Conservation (phyloP, 1,284 basidiomycete species). For the Chondrostereum purpureum region DNA sequence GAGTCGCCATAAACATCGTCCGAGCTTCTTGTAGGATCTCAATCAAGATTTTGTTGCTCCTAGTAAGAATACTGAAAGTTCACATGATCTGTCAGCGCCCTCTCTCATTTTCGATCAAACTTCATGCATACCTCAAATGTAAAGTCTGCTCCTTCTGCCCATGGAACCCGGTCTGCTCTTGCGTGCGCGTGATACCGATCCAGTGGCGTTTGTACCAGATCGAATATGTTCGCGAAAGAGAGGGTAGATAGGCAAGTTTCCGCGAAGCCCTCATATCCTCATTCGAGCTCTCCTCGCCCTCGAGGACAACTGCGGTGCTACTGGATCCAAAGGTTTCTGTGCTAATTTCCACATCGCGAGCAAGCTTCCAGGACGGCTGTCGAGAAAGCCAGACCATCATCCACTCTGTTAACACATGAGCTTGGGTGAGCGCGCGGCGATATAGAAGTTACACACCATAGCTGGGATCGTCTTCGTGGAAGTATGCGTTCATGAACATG, state of each 20-base stretch:
- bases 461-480: slow-evolving; percentile 51
- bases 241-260: slow-evolving; percentile 43
- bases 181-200: slow-evolving; percentile 35
- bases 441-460: slow-evolving; percentile 38
- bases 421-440: background rate
- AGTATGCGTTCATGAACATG: slow-evolving; percentile 58
- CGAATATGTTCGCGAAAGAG: slow-evolving; percentile 33
- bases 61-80: slow-evolving; percentile 51
- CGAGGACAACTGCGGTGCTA: slow-evolving; percentile 27
- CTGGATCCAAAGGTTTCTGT: slow-evolving; percentile 33
- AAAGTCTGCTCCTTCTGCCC: slow-evolving; percentile 28
- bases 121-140: slow-evolving; percentile 33
- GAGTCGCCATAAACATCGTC: slow-evolving; percentile 40
- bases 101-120: no score
- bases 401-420: slow-evolving; percentile 36
- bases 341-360: slow-evolving; percentile 48
- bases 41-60: slow-evolving; percentile 40
- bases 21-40: slow-evolving; percentile 52
- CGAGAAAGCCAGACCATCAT: slow-evolving; percentile 57
- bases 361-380: slow-evolving; percentile 41
- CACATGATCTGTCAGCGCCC: no score
- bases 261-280: slow-evolving; percentile 18
- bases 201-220: slow-evolving; percentile 46
- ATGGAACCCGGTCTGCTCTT: slow-evolving; percentile 27
- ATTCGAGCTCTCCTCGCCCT: slow-evolving; percentile 24